A percentile compares a stretch with the other conserved stretches of the same genome.
These are phyloP conservation scores for Arabidopsis lyrata DNA, from an alignment of 441 rosid species.

Conservation along the genomic window DNA sequence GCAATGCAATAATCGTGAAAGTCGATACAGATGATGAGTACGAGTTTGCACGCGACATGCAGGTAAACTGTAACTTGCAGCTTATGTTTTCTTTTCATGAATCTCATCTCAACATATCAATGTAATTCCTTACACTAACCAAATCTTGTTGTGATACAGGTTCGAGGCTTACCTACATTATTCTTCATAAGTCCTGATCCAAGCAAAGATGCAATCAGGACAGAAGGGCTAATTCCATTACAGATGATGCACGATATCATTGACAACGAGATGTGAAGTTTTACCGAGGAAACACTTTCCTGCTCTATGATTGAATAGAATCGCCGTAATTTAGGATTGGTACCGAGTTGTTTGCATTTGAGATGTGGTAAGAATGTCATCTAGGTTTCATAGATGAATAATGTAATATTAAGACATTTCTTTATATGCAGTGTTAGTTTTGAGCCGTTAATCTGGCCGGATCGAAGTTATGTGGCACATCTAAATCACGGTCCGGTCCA, in stretches of 20 bases:
- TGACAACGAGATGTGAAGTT: constrained; percentile 74
- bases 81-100: neutral
- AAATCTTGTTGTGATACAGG: constrained; percentile 52
- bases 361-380: constrained; percentile 25
- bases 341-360: constrained; percentile 12
- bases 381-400: constrained; percentile 26
- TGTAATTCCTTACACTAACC: neutral
- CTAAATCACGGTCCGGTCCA: neutral
- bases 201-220: constrained; percentile 81
- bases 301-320: constrained; percentile 33
- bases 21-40: constrained; percentile 89
- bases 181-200: constrained; percentile 88
- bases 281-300: constrained; percentile 15
- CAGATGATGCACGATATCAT: constrained; percentile 92
- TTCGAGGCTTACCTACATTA: constrained; percentile 85
- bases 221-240: constrained; percentile 84
- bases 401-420: neutral
- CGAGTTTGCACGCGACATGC: constrained; percentile 90
- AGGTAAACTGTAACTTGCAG: constrained; percentile 54
- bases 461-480: neutral
- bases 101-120: neutral
- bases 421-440: constrained; percentile 21
- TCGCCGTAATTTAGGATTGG: constrained; percentile 8
- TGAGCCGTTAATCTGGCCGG: constrained; percentile 10
- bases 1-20: constrained; percentile 77